Conservation (phyloP, 139 green algal genomes). For the Coelastrella sp. region DNA sequence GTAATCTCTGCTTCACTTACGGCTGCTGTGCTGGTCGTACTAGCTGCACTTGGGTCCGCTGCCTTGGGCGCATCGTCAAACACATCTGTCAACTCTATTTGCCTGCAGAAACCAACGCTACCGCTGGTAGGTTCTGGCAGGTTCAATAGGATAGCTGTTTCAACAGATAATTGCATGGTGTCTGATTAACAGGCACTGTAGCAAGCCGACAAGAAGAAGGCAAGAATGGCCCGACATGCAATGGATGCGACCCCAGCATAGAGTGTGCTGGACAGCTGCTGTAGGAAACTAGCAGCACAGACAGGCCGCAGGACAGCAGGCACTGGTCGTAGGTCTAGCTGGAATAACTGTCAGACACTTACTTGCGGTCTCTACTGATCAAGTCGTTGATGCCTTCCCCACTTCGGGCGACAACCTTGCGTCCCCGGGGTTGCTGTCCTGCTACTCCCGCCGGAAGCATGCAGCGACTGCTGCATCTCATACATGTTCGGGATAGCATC, state of each 20-base stretch:
- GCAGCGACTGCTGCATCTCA: not conserved
- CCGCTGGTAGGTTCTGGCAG: not conserved
- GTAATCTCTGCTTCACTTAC: not conserved
- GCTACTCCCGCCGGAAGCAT: not conserved
- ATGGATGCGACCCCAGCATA: no score
- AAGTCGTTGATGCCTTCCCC: conserved; percentile 5
- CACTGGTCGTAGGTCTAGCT: not conserved
- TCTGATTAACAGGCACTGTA: no score
- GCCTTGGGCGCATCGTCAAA: conserved; percentile 12
- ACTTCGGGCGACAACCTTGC: not conserved
- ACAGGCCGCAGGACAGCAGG: not conserved
- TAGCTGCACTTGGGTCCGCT: conserved; percentile 4
- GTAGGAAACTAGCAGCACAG: no score
- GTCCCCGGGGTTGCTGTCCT: not conserved
- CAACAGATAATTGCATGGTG: not conserved
- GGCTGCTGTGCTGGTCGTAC: no score
- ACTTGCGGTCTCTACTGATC: conserved; percentile 32
- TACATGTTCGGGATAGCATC: not conserved
- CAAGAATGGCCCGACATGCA: no score
- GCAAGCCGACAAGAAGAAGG: no score
- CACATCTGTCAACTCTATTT: conserved; percentile 29
- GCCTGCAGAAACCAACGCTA: not conserved
- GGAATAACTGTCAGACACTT: not conserved
- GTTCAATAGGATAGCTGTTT: not conserved
- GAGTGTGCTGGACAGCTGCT: no score